Percentiles rank a stretch among this genome's conserved stretches.
Conservation (phyloP, 306 rosid genomes). For the Urtica urens region DNA sequence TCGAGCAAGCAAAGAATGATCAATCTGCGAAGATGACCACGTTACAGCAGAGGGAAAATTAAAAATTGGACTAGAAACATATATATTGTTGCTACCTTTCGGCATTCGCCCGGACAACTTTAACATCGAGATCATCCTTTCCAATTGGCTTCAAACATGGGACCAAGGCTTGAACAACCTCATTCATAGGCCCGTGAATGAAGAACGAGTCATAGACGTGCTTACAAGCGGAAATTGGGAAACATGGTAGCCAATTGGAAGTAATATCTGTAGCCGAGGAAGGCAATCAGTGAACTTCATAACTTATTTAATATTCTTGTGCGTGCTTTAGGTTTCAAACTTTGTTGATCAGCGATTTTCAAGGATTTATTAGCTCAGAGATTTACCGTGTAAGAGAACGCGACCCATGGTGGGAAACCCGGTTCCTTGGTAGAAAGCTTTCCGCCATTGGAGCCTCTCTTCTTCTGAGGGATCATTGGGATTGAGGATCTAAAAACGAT, state of each 20-base stretch:
- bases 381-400: conserved; percentile 57
- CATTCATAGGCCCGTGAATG: conserved; percentile 41
- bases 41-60: not conserved
- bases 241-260: conserved; percentile 73
- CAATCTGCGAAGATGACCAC: conserved; percentile 39
- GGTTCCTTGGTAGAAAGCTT: conserved; percentile 50
- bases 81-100: conserved; percentile 79
- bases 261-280: conserved; percentile 65
- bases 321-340: not conserved
- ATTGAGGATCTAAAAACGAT: conserved; percentile 29
- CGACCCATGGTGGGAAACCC: conserved; percentile 65
- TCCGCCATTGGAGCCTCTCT: conserved; percentile 54
- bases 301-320: not conserved
- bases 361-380: conserved; percentile 6
- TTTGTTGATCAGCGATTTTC: not conserved
- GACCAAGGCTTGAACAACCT: conserved; percentile 75
- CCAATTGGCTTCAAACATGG: conserved; percentile 48
- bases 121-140: conserved; percentile 39
- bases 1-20: conserved; percentile 66
- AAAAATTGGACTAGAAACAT: too few species aligned
- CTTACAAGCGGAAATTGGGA: conserved; percentile 55
- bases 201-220: conserved; percentile 74
- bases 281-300: too few species aligned
- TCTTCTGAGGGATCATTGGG: conserved; percentile 37
- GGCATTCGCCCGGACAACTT: conserved; percentile 41